phyloP scores from a whole-genome alignment of 257 asterid species.

The Primulina huaijiensis region DNA sequence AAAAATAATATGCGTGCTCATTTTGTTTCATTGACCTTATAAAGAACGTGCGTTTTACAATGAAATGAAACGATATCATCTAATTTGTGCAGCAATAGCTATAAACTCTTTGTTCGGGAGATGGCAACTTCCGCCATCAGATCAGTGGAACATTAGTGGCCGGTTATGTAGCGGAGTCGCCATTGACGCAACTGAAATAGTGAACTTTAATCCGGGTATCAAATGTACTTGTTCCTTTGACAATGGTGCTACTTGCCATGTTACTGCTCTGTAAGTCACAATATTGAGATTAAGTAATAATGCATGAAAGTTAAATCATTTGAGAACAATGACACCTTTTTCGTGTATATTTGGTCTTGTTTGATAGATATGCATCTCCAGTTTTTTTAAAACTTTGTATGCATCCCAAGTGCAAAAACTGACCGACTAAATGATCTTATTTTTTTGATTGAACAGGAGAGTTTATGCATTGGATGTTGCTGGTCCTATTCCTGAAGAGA shows the following conservation, averaged over 20 bases:
- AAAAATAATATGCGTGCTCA: not conserved
- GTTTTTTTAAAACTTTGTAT: not conserved
- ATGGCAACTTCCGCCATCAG: slow-evolving; percentile 35
- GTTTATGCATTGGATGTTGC: slow-evolving; percentile 30
- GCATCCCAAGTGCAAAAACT: not conserved
- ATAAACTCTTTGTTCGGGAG: slow-evolving; percentile 34
- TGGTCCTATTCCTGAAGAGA: slow-evolving; percentile 45
- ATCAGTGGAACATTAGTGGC: slow-evolving; percentile 50
- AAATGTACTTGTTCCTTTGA: slow-evolving; percentile 39
- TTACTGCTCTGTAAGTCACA: slow-evolving; percentile 39
- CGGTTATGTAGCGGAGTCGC: slow-evolving; percentile 43
- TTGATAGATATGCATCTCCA: not conserved
- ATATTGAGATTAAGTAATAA: too few species aligned
- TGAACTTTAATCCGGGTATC: slow-evolving; percentile 37
- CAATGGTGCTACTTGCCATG: slow-evolving; percentile 36
- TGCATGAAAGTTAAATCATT: too few species aligned
- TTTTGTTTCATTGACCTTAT: not conserved
- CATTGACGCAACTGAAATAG: slow-evolving; percentile 29
- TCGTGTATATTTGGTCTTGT: not conserved
- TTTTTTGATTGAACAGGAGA: slow-evolving; percentile 29
- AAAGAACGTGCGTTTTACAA: not conserved
- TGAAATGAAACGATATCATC: not conserved
- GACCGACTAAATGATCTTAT: not conserved
- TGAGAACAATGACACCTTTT: not conserved
- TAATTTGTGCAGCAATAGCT: slow-evolving; percentile 35